Evolutionary conservation across 371 early-diverging fungal genomes (phyloP).

Genomic region (Basidiobolus meristosporus): DNA sequence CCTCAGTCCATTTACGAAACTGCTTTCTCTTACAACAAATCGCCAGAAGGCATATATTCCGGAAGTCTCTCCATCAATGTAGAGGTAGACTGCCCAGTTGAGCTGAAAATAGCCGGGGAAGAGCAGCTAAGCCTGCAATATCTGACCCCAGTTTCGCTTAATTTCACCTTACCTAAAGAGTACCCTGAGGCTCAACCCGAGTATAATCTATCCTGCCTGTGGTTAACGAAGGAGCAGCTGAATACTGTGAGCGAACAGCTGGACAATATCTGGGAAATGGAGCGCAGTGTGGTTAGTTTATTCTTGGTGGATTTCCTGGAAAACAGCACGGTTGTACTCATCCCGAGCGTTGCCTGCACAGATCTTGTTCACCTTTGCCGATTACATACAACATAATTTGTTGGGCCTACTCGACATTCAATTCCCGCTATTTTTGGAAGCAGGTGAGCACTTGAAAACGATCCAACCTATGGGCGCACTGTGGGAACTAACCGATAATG

Average conservation of each 20-base stretch:
- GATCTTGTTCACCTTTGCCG: conserved; percentile 6
- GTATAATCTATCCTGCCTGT: conserved; percentile 4
- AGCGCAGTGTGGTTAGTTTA: conserved; percentile 5
- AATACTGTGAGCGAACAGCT: conserved; percentile 2
- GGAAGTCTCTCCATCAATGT: not conserved
- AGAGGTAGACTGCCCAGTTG: not conserved
- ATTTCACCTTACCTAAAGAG: conserved; percentile 4
- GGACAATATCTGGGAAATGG: conserved; percentile 5
- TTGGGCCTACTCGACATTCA: conserved; percentile 2
- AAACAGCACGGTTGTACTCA: not conserved
- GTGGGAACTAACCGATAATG: not conserved
- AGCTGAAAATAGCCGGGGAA: no score
- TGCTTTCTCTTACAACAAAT: not conserved
- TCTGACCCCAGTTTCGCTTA: conserved; percentile 4
- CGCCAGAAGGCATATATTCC: not conserved
- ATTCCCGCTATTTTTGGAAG: conserved; percentile 3
- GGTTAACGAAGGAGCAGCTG: conserved; percentile 4
- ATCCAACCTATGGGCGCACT: not conserved
- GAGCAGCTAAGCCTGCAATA: not conserved
- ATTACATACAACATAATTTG: conserved; percentile 5
- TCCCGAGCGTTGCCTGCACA: not conserved
- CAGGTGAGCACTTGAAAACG: not conserved
- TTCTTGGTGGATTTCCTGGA: not conserved
- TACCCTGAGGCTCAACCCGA: conserved; percentile 5
- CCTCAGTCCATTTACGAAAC: not conserved